These are phyloP conservation scores for Cutaneotrichosporon cavernicola DNA, from an alignment of 1,284 basidiomycete genomes.

Conservation along the genomic window DNA sequence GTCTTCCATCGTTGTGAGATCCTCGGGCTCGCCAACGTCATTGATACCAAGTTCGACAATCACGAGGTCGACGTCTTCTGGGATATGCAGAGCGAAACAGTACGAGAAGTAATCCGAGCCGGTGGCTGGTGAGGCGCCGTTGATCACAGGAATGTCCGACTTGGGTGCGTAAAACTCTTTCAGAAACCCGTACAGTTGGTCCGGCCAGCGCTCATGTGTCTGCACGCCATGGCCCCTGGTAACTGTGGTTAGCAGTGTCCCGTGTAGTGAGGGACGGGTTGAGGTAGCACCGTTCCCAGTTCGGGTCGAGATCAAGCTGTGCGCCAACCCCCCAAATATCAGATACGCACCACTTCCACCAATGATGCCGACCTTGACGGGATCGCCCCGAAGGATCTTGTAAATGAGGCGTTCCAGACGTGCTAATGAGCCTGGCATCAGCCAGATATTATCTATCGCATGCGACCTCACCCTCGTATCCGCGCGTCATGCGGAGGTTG, in stretches of 20 bases:
- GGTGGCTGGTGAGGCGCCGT: constrained; percentile 46
- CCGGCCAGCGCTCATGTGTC: constrained; percentile 43
- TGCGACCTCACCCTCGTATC: constrained; percentile 43
- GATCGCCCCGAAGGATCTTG: constrained; percentile 44
- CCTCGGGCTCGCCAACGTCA: constrained; percentile 46
- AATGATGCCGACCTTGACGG: constrained; percentile 40
- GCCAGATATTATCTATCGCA: background rate
- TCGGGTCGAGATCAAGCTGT: no score
- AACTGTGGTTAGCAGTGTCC: constrained; percentile 30
- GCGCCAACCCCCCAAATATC: background rate
- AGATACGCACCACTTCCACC: constrained; percentile 47
- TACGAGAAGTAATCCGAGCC: constrained; percentile 53
- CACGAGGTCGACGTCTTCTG: constrained; percentile 41
- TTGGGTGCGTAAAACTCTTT: constrained; percentile 31
- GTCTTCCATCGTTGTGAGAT: constrained; percentile 62
- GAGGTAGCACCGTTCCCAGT: no score
- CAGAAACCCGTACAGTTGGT: constrained; percentile 42
- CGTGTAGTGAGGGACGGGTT: background rate
- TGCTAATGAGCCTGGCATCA: constrained; percentile 36
- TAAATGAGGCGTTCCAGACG: constrained; percentile 36
- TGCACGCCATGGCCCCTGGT: constrained; percentile 47
- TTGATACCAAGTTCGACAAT: constrained; percentile 51
- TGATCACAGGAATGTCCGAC: constrained; percentile 33
- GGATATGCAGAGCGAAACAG: constrained; percentile 51
- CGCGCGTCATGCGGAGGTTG: constrained; percentile 42